Percentiles rank a stretch among this genome's conserved stretches.
phyloP scores from a whole-genome alignment of 768 basidiomycete species.

The Tylopilus balloui region DNA sequence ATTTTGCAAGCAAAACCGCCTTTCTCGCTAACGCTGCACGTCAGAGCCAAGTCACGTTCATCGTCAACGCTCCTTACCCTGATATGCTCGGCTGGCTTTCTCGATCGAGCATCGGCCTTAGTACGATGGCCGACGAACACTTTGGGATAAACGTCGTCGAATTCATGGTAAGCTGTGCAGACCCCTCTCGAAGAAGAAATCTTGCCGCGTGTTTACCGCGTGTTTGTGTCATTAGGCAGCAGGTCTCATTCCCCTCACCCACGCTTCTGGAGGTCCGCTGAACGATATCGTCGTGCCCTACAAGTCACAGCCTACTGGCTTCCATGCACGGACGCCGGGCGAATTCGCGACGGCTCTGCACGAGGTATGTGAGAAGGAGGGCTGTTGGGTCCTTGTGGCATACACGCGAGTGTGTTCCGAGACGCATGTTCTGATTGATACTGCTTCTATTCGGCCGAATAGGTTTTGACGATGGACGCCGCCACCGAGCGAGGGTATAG shows the following conservation, averaged over 20 bases:
- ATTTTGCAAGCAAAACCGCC: not conserved
- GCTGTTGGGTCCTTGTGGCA: constrained; percentile 6
- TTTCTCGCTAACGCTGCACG: constrained; percentile 2
- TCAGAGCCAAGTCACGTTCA: constrained; percentile 69
- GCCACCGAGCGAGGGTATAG: constrained; percentile 61
- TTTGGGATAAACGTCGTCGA: constrained; percentile 98
- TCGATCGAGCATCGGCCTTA: constrained; percentile 76
- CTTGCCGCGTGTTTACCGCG: constrained; percentile 13
- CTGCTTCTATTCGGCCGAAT: not conserved
- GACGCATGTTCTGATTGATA: constrained; percentile 16
- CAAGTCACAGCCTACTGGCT: constrained; percentile 72
- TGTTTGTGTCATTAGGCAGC: constrained; percentile 60
- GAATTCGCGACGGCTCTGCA: constrained; percentile 68
- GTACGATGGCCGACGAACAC: constrained; percentile 98
- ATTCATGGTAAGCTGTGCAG: constrained; percentile 69
- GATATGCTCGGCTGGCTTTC: constrained; percentile 69
- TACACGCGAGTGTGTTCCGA: not conserved
- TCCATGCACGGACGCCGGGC: constrained; percentile 65
- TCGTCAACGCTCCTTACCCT: constrained; percentile 78
- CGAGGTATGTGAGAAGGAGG: no score
- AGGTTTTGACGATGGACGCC: constrained; percentile 47
- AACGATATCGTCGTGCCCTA: constrained; percentile 87
- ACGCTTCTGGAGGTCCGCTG: constrained; percentile 90
- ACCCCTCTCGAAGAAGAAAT: not conserved
- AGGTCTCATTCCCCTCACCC: constrained; percentile 86